Evolutionary conservation across 2,329 filamentous ascomycete genomes (phyloP).

Genomic region (Fusarium buxicola): DNA sequence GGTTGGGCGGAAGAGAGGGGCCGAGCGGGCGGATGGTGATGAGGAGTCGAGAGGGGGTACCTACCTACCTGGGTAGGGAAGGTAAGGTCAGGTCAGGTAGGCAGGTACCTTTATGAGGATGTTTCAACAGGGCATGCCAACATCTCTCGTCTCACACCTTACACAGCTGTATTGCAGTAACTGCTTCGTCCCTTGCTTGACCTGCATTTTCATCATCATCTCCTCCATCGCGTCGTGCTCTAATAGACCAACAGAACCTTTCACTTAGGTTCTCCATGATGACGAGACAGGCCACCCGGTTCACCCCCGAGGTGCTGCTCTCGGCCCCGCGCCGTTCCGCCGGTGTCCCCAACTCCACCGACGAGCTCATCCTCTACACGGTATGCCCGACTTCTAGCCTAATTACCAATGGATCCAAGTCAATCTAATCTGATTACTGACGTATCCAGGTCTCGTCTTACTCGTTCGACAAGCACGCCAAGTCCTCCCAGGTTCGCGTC

Average conservation of each 20-base stretch:
- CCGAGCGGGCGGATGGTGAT: constrained; percentile 32
- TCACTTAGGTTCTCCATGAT: constrained; percentile 57
- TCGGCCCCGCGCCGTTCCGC: constrained; percentile 78
- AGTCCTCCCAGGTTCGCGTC: constrained; percentile 75
- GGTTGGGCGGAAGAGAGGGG: constrained; percentile 38
- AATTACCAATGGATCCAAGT: constrained; percentile 12
- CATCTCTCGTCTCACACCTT: constrained; percentile 18
- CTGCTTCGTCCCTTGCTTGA: too few relatives aligned
- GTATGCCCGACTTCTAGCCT: constrained; percentile 53
- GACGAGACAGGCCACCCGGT: constrained; percentile 77
- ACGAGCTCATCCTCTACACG: constrained; percentile 73
- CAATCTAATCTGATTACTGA: background rate
- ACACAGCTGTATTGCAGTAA: background rate
- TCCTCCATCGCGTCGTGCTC: background rate
- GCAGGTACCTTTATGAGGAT: constrained; percentile 29
- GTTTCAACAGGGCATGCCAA: constrained; percentile 27
- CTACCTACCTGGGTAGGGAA: constrained; percentile 4
- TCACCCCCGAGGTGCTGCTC: constrained; percentile 82
- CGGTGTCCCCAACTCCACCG: constrained; percentile 75
- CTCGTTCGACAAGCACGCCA: constrained; percentile 80
- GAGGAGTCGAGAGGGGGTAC: constrained; percentile 31
- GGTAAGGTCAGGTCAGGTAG: too few relatives aligned
- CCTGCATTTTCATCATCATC: too few relatives aligned
- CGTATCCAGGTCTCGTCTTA: constrained; percentile 72
- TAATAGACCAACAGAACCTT: background rate